A percentile compares a stretch with the other conserved stretches of the same genome.
Conservation (phyloP, 768 basidiomycete species). For the Lactarius sanguifluus region DNA sequence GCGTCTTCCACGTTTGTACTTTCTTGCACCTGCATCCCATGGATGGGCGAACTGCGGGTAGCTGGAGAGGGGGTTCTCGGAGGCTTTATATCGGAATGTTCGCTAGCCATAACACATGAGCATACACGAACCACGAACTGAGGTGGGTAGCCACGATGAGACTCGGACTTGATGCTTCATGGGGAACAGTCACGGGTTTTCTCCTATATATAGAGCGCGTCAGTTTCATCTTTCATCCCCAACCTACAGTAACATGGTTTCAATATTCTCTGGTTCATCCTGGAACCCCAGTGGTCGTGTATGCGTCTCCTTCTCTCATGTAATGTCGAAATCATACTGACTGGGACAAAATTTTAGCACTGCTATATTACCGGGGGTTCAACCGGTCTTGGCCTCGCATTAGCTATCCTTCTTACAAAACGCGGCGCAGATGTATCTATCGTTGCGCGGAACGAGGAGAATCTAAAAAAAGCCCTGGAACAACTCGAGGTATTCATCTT, state of each 20-base stretch:
- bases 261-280: constrained; percentile 33
- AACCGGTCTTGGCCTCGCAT: constrained; percentile 72
- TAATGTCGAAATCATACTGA: background rate
- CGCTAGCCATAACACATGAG: background rate
- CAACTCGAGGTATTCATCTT: constrained; percentile 57
- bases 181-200: background rate
- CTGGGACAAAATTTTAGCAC: constrained; percentile 49
- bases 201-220: background rate
- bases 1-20: constrained; percentile 36
- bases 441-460: constrained; percentile 71
- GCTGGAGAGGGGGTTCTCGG: background rate
- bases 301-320: constrained; percentile 6
- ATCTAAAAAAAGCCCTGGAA: constrained; percentile 57
- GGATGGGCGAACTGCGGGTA: background rate
- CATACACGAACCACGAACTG: too few species aligned
- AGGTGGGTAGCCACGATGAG: too few species aligned
- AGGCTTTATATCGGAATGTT: background rate
- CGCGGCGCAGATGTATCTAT: constrained; percentile 83
- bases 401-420: constrained; percentile 63
- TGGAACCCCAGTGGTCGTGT: constrained; percentile 35
- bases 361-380: constrained; percentile 85
- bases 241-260: constrained; percentile 14
- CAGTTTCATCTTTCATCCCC: too few species aligned
- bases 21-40: background rate
- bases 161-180: too few species aligned